Evolutionary conservation across 352 stramenopile genomes (phyloP).

Genomic region (Phytophthora pini): DNA sequence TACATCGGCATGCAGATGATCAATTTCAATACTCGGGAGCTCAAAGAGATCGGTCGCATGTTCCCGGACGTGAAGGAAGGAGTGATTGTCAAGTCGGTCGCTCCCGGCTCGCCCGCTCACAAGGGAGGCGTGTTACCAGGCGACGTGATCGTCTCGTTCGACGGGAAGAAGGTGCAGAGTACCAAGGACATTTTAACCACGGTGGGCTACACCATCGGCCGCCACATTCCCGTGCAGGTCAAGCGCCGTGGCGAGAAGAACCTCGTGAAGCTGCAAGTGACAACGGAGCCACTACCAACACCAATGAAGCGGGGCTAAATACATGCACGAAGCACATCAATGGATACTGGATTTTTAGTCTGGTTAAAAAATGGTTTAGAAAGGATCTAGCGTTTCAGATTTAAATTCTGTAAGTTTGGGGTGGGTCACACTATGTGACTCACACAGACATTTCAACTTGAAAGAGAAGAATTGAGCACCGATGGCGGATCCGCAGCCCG

Average conservation of each 20-base stretch:
- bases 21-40: constrained; percentile 76
- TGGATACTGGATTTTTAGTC: constrained; percentile 14
- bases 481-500: constrained; percentile 61
- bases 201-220: constrained; percentile 77
- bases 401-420: no score
- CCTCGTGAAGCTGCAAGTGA: constrained; percentile 57
- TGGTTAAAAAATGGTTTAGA: constrained; percentile 7
- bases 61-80: constrained; percentile 82
- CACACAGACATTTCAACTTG: not conserved
- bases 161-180: constrained; percentile 68
- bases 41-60: constrained; percentile 68
- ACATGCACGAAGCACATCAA: not conserved
- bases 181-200: constrained; percentile 80
- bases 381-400: not conserved
- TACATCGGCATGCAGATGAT: constrained; percentile 95
- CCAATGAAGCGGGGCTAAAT: constrained; percentile 27
- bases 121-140: constrained; percentile 75
- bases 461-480: constrained; percentile 5
- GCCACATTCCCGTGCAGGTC: constrained; percentile 71
- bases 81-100: constrained; percentile 86
- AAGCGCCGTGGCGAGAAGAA: constrained; percentile 63
- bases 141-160: constrained; percentile 83
- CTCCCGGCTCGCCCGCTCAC: constrained; percentile 77
- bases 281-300: constrained; percentile 69
- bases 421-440: no score